A percentile compares a stretch with the other conserved stretches of the same genome.
Evolutionary conservation across 2,329 filamentous ascomycete species (phyloP).

Genomic region (Ophioceras dolichostomum): DNA sequence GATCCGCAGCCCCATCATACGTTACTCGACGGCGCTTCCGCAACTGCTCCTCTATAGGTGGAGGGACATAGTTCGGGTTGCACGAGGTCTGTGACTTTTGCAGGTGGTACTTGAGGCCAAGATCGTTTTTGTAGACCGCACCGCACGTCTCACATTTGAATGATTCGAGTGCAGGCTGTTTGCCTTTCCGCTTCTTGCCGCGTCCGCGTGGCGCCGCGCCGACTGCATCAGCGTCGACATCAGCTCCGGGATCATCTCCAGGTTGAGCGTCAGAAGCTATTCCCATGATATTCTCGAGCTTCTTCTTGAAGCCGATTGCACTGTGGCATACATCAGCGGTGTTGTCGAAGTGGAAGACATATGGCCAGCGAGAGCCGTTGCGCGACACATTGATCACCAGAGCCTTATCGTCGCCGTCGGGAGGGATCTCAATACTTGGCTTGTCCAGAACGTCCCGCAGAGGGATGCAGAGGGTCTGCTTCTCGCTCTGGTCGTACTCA

Average conservation of each 20-base stretch:
- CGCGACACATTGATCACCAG: conserved; percentile 9
- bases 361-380: conserved; percentile 6
- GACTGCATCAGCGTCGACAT: conserved; percentile 5
- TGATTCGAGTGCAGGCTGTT: no score
- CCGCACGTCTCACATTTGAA: conserved; percentile 41
- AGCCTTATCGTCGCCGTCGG: conserved; percentile 10
- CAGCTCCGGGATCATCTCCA: background rate
- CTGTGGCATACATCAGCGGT: conserved; percentile 4
- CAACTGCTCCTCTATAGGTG: conserved; percentile 4
- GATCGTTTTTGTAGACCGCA: conserved; percentile 42
- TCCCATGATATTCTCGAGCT: conserved; percentile 1
- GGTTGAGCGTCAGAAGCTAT: background rate
- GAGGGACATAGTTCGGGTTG: conserved; percentile 32
- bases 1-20: no score
- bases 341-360: conserved; percentile 12
- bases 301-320: conserved; percentile 6
- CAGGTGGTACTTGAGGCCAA: conserved; percentile 46
- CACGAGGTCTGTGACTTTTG: conserved; percentile 41
- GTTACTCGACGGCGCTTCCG: background rate
- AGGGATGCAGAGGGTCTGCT: conserved; percentile 11
- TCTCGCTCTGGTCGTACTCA: conserved; percentile 5
- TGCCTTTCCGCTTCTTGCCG: conserved; percentile 7
- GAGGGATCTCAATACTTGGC: conserved; percentile 9
- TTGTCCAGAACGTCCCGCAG: conserved; percentile 9
- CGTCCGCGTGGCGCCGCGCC: conserved; percentile 7